phyloP scores from a whole-genome alignment of 345 rosid genomes.

The Lumnitzera racemosa region DNA sequence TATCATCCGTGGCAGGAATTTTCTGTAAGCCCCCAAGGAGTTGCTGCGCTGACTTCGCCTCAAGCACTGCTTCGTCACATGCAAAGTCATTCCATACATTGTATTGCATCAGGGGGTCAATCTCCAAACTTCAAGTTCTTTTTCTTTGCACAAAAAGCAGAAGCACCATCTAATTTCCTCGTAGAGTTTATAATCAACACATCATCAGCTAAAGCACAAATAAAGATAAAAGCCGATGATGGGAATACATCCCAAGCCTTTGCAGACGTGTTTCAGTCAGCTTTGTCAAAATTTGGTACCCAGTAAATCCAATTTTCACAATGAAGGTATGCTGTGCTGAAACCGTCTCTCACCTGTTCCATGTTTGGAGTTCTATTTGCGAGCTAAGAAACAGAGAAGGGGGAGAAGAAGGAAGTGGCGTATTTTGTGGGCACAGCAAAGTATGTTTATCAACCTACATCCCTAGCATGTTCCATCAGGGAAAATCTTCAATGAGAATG shows the following conservation, averaged over 20 bases:
- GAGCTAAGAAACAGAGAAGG: too few relatives aligned
- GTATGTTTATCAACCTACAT: too few relatives aligned
- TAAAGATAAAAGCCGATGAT: slow-evolving; percentile 82
- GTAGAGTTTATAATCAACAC: slow-evolving; percentile 84
- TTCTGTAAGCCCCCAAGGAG: slow-evolving; percentile 59
- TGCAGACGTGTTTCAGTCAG: slow-evolving; percentile 44
- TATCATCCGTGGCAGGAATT: slow-evolving; percentile 40
- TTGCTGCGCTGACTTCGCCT: slow-evolving; percentile 57
- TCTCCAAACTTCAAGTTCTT: slow-evolving; percentile 85
- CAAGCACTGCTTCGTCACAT: slow-evolving; percentile 75
- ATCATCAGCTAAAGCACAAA: slow-evolving; percentile 62
- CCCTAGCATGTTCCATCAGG: too few relatives aligned
- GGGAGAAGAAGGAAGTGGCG: too few relatives aligned
- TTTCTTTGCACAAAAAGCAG: slow-evolving; percentile 86
- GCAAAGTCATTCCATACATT: slow-evolving; percentile 80
- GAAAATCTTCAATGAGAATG: too few relatives aligned
- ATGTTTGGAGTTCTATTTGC: too few relatives aligned
- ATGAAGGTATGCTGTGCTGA: too few relatives aligned
- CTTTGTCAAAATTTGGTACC: slow-evolving; percentile 56
- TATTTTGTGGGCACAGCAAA: too few relatives aligned
- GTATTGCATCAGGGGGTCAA: slow-evolving; percentile 95
- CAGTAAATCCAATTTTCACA: slow-evolving; percentile 16
- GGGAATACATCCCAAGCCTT: slow-evolving; percentile 59
- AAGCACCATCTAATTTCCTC: slow-evolving; percentile 55
- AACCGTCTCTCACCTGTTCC: too few relatives aligned